These are phyloP conservation scores for Apodospora peruviana DNA, from an alignment of 495 filamentous ascomycete genomes.

Conservation along the genomic window DNA sequence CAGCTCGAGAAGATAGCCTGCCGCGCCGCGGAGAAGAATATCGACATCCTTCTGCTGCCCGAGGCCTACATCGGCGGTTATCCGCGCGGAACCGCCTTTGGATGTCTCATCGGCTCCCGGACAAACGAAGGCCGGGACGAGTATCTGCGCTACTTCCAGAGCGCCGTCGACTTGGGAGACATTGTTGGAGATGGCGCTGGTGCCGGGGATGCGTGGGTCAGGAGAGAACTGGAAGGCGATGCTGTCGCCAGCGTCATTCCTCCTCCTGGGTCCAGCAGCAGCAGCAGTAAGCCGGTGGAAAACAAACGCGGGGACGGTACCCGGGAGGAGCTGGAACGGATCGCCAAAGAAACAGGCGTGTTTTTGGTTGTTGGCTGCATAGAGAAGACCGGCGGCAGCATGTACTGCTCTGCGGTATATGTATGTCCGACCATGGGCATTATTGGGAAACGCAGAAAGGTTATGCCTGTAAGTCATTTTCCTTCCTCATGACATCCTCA, in stretches of 20 bases:
- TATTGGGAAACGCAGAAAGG: slow-evolving; percentile 86
- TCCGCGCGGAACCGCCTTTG: slow-evolving; percentile 77
- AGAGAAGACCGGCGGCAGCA: slow-evolving; percentile 70
- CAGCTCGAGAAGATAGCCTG: slow-evolving; percentile 54
- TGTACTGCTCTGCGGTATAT: slow-evolving; percentile 83
- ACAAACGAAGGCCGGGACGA: slow-evolving; percentile 69
- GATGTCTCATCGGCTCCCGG: slow-evolving; percentile 65
- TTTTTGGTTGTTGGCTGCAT: slow-evolving; percentile 77
- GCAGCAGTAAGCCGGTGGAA: not conserved
- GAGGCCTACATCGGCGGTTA: slow-evolving; percentile 95
- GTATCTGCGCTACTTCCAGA: slow-evolving; percentile 73
- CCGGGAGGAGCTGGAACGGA: slow-evolving; percentile 67
- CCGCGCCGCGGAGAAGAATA: slow-evolving; percentile 44
- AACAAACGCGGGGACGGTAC: slow-evolving; percentile 74
- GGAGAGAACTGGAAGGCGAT: slow-evolving; percentile 45
- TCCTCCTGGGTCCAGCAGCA: not conserved
- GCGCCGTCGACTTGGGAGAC: slow-evolving; percentile 81
- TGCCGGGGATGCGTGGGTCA: slow-evolving; percentile 67
- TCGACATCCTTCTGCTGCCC: slow-evolving; percentile 80
- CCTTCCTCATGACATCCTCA: not conserved
- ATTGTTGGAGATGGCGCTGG: slow-evolving; percentile 59
- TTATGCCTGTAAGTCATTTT: slow-evolving; percentile 65
- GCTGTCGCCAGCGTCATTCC: slow-evolving; percentile 15
- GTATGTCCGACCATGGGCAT: slow-evolving; percentile 68
- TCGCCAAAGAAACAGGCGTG: slow-evolving; percentile 69